phyloP scores from a whole-genome alignment of 768 basidiomycete genomes.

The Agaricus sinodeliciosus region DNA sequence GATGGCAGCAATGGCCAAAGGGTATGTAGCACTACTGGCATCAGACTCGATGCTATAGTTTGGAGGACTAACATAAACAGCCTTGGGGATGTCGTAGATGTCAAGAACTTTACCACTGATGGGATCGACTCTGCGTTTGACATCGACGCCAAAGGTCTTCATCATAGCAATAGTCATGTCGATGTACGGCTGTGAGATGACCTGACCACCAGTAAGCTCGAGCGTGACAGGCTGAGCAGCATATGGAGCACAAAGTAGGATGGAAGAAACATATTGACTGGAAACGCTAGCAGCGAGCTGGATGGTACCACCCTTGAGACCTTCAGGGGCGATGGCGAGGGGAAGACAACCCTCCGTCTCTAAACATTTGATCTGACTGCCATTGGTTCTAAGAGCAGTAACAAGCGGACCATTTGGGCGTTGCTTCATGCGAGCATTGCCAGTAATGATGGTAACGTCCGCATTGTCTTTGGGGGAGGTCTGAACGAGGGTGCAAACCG shows the following conservation, averaged over 20 bases:
- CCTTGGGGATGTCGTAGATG: conserved; percentile 83
- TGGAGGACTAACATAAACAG: conserved; percentile 68
- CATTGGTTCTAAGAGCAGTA: conserved; percentile 78
- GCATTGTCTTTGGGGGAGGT: conserved; percentile 27
- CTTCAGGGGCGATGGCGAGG: conserved; percentile 75
- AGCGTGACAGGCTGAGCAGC: conserved; percentile 77
- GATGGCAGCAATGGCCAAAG: conserved; percentile 93
- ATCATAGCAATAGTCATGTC: conserved; percentile 99
- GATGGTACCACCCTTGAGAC: conserved; percentile 77
- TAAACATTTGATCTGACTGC: conserved; percentile 69
- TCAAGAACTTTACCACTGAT: conserved; percentile 59
- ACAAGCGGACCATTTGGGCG: conserved; percentile 95
- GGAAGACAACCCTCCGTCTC: conserved; percentile 85
- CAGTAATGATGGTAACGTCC: conserved; percentile 78
- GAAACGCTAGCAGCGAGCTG: conserved; percentile 91
- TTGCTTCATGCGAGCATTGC: conserved; percentile 98
- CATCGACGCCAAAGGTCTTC: conserved; percentile 82
- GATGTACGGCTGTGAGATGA: conserved; percentile 98
- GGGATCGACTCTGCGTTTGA: conserved; percentile 56
- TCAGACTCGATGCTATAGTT: conserved; percentile 92
- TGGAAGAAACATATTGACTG: conserved; percentile 96
- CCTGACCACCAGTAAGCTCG: conserved; percentile 87
- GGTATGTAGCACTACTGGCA: conserved; percentile 94
- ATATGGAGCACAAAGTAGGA: conserved; percentile 95
- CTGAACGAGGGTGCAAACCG: conserved; percentile 87